Conservation (phyloP, 2,329 filamentous ascomycete species). For the Neurospora sp. region DNA sequence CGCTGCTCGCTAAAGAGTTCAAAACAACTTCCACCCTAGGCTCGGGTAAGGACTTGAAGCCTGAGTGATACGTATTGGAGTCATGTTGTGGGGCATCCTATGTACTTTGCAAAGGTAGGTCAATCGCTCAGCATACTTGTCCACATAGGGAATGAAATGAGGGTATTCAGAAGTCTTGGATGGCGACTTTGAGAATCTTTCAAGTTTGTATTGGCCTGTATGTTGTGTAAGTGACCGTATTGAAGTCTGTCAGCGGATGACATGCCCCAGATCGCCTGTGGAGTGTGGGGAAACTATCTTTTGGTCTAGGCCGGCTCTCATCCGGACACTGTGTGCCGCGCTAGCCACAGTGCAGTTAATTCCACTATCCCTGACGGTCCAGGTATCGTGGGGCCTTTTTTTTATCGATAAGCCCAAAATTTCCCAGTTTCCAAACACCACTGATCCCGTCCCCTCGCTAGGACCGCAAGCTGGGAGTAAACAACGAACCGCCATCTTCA, state of each 20-base stretch:
- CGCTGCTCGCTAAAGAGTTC: too few relatives aligned
- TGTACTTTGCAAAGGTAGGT: not conserved
- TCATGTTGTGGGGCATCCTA: not conserved
- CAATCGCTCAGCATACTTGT: not conserved
- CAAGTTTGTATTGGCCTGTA: not conserved
- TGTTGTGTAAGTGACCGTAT: not conserved
- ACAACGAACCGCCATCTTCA: not conserved
- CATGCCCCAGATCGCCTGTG: not conserved
- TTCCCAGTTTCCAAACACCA: not conserved
- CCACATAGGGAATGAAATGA: not conserved
- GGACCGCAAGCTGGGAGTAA: not conserved
- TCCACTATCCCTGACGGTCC: not conserved
- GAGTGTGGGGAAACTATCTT: not conserved
- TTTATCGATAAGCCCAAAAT: conserved; percentile 13
- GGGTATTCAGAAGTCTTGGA: not conserved
- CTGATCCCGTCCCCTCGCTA: not conserved
- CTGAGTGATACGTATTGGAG: not conserved
- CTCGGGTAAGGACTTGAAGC: not conserved
- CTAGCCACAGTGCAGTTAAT: not conserved
- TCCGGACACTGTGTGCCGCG: not conserved
- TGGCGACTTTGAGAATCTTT: not conserved
- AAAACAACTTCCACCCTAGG: too few relatives aligned
- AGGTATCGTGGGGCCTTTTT: not conserved
- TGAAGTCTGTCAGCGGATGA: not conserved
- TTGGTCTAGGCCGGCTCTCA: not conserved